Percentiles rank a stretch among this genome's conserved stretches.
phyloP scores from a whole-genome alignment of 2,329 filamentous ascomycete genomes.

The Cyclaneusma minus region DNA sequence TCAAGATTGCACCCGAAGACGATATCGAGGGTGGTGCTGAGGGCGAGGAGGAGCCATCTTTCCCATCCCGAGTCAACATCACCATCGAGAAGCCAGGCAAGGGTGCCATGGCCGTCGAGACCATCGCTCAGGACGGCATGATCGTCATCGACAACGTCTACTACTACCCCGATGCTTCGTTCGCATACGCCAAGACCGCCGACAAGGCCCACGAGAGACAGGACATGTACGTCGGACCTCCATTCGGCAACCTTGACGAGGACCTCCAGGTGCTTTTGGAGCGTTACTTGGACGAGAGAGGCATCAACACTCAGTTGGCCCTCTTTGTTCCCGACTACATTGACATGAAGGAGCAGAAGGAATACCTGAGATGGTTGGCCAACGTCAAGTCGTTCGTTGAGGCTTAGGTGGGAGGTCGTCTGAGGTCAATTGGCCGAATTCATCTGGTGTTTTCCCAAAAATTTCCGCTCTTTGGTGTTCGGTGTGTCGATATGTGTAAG shows the following conservation, averaged over 20 bases:
- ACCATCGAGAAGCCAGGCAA: conserved; percentile 77
- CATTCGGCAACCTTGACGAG: conserved; percentile 88
- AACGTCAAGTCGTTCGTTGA: conserved; percentile 78
- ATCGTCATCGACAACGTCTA: conserved; percentile 84
- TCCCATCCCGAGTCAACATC: conserved; percentile 73
- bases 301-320: conserved; percentile 73
- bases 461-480: too few relatives aligned
- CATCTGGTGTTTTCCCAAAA: too few relatives aligned
- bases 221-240: conserved; percentile 75
- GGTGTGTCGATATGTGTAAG: too few relatives aligned
- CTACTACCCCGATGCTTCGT: conserved; percentile 64
- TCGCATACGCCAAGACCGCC: conserved; percentile 61
- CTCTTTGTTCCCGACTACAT: conserved; percentile 93
- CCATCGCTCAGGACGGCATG: conserved; percentile 69
- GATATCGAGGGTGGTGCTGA: conserved; percentile 36
- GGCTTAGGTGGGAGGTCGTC: conserved; percentile 31
- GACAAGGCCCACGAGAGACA: conserved; percentile 65
- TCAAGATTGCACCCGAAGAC: conserved; percentile 38
- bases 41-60: conserved; percentile 36
- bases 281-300: conserved; percentile 87
- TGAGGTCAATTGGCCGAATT: too few relatives aligned
- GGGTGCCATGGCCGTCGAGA: conserved; percentile 77
- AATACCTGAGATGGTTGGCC: conserved; percentile 83
- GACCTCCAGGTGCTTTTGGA: conserved; percentile 87
- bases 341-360: conserved; percentile 95